Conservation (phyloP, 192 early-diverging fungal species). For the Geranomyces variabilis region DNA sequence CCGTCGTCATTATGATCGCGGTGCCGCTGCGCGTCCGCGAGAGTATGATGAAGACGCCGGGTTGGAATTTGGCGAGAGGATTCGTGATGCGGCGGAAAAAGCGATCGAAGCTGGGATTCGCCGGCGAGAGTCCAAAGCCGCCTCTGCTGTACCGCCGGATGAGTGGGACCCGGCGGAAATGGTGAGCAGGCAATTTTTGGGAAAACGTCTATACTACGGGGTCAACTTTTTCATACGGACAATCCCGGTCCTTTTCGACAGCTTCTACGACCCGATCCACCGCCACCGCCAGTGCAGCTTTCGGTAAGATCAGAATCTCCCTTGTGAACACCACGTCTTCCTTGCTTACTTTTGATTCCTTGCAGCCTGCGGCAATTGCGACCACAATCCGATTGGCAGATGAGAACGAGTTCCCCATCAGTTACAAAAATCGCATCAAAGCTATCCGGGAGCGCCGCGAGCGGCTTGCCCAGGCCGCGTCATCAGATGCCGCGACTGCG, state of each 20-base stretch:
- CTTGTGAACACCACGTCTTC: too few species aligned
- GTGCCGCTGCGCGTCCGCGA: background rate
- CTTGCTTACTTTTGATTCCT: too few species aligned
- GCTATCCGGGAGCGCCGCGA: background rate
- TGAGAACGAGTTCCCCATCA: background rate
- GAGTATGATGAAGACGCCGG: background rate
- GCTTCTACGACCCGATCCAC: too few species aligned
- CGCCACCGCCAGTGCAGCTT: too few species aligned
- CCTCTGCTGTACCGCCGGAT: too few species aligned
- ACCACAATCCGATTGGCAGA: background rate
- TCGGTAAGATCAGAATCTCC: too few species aligned
- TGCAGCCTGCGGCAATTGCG: background rate
- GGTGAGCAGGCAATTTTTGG: too few species aligned
- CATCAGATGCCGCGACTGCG: background rate
- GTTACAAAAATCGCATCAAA: background rate
- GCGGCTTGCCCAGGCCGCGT: background rate
- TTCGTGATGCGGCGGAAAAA: background rate
- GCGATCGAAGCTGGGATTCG: background rate
- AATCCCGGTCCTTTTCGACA: too few species aligned
- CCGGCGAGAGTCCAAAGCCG: background rate
- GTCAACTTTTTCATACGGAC: too few species aligned
- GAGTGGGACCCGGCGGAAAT: too few species aligned
- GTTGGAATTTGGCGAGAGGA: background rate
- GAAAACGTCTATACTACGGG: too few species aligned
- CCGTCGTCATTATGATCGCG: background rate